Conservation (phyloP, 345 rosid genomes). For the Turritis glabra region DNA sequence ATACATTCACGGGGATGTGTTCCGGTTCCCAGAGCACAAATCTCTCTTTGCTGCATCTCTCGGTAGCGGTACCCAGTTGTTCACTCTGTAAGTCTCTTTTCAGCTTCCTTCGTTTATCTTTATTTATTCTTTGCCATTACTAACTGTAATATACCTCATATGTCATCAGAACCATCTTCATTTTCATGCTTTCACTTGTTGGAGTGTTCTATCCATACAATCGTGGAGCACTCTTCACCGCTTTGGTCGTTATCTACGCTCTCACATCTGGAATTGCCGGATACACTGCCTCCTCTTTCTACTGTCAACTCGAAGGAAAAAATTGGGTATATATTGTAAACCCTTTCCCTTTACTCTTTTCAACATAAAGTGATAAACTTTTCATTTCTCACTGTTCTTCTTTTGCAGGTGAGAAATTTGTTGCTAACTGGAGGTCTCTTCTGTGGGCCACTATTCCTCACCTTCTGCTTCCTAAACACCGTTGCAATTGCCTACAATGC, state of each 20-base stretch:
- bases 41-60: slow-evolving; percentile 80
- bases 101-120: background rate
- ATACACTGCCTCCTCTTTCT: slow-evolving; percentile 77
- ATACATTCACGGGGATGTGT: slow-evolving; percentile 83
- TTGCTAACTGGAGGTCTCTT: slow-evolving; percentile 81
- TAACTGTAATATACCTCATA: background rate
- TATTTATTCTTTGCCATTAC: background rate
- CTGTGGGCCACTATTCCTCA: slow-evolving; percentile 84
- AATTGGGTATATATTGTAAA: slow-evolving; percentile 77
- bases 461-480: slow-evolving; percentile 88
- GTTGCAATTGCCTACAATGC: slow-evolving; percentile 84
- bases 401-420: slow-evolving; percentile 85
- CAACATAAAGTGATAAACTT: background rate
- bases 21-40: slow-evolving; percentile 68
- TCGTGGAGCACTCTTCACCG: slow-evolving; percentile 89
- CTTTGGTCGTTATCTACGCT: slow-evolving; percentile 82
- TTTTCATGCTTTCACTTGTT: slow-evolving; percentile 81
- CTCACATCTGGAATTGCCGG: slow-evolving; percentile 94
- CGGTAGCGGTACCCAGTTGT: slow-evolving; percentile 79
- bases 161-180: slow-evolving; percentile 63
- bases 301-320: slow-evolving; percentile 87
- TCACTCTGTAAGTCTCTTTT: slow-evolving; percentile 65
- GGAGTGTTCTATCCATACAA: slow-evolving; percentile 94
- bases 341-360: background rate
- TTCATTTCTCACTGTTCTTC: background rate